Conservation (phyloP, 2,329 filamentous ascomycete species). For the Colletotrichum sp. region DNA sequence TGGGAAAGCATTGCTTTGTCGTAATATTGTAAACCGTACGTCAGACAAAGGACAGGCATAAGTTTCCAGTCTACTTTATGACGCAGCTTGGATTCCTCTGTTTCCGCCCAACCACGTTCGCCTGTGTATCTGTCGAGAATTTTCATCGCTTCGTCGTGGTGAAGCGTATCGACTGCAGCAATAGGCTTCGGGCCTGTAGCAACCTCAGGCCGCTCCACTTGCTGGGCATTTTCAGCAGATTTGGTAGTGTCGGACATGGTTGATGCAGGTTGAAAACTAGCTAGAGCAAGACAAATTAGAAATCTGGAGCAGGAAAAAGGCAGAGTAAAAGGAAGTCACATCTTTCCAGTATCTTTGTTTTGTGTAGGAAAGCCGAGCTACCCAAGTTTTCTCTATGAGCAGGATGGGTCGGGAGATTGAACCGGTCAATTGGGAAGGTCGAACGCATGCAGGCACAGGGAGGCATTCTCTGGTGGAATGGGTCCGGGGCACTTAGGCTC, state of each 20-base stretch:
- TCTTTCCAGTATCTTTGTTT: neutral
- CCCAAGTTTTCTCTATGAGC: neutral
- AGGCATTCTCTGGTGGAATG: neutral
- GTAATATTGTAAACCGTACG: conserved; percentile 36
- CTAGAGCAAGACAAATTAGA: neutral
- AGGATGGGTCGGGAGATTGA: neutral
- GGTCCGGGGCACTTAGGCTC: neutral
- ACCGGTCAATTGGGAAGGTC: neutral
- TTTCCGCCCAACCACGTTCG: conserved; percentile 43
- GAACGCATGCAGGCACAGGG: neutral
- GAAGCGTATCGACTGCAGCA: conserved; percentile 34
- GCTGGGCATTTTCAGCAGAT: conserved; percentile 18
- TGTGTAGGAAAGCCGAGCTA: neutral
- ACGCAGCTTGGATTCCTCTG: conserved; percentile 46
- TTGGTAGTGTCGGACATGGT: conserved; percentile 17
- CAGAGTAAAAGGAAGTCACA: neutral
- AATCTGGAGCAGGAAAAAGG: neutral
- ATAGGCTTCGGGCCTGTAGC: neutral
- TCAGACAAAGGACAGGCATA: conserved; percentile 43
- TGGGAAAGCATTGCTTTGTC: conserved; percentile 27
- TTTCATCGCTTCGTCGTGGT: conserved; percentile 43
- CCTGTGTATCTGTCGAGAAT: conserved; percentile 46
- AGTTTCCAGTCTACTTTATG: conserved; percentile 47
- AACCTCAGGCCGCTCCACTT: conserved; percentile 5
- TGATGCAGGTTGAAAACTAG: neutral